A percentile compares a stretch with the other conserved stretches of the same genome.
phyloP scores from a whole-genome alignment of 306 rosid species.

The Betula pendula region DNA sequence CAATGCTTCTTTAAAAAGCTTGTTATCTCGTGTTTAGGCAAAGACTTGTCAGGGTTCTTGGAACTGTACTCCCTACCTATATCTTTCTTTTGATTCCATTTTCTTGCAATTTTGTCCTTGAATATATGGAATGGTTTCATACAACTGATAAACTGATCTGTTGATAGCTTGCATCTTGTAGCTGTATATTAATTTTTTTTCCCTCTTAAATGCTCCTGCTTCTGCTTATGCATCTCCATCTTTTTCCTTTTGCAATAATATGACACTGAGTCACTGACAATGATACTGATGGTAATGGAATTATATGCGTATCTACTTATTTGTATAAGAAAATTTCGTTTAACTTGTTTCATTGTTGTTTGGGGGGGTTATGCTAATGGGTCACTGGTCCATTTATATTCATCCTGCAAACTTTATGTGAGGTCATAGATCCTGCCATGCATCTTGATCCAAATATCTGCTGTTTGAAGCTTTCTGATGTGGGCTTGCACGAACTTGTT shows the following conservation, averaged over 20 bases:
- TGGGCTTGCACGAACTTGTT: neutral
- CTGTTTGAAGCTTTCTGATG: neutral
- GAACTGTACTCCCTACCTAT: neutral
- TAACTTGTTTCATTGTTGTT: neutral
- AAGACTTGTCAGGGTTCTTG: neutral
- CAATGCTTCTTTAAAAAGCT: neutral
- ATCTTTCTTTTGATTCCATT: neutral
- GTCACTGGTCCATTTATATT: neutral
- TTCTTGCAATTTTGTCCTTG: neutral
- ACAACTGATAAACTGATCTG: neutral
- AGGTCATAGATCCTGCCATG: neutral
- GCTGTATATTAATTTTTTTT: too few relatives aligned
- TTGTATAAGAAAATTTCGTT: neutral
- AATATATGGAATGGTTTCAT: neutral
- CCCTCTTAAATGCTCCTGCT: too few relatives aligned
- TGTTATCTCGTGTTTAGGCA: neutral
- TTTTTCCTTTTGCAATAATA: too few relatives aligned
- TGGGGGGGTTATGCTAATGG: neutral
- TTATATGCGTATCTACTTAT: neutral
- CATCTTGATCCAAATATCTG: neutral
- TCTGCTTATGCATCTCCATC: too few relatives aligned
- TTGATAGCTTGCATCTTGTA: too few relatives aligned
- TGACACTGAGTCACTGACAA: too few relatives aligned
- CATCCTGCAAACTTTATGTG: neutral
- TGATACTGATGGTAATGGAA: too few relatives aligned